Conservation (phyloP, 2,329 filamentous ascomycete species). For the Ceratocystis eucalypticola region DNA sequence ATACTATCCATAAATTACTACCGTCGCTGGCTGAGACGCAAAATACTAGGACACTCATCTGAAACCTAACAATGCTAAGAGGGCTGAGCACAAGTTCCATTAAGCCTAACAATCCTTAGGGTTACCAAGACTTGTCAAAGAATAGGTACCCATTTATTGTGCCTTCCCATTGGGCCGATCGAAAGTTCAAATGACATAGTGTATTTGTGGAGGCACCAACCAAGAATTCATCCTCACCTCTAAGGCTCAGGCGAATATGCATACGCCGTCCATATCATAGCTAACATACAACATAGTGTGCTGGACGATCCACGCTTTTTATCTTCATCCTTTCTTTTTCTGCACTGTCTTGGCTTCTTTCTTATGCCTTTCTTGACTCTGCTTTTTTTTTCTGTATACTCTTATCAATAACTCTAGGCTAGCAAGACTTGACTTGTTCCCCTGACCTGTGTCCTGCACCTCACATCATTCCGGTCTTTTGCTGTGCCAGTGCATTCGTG, state of each 20-base stretch:
- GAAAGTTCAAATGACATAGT: neutral
- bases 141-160: neutral
- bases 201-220: neutral
- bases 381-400: neutral
- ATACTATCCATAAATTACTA: neutral
- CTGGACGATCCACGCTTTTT: neutral
- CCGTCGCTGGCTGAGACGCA: neutral
- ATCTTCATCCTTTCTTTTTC: slow-evolving; percentile 3
- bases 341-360: neutral
- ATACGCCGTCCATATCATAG: slow-evolving; percentile 1
- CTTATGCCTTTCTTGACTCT: neutral
- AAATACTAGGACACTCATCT: neutral
- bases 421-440: neutral
- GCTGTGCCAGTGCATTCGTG: neutral
- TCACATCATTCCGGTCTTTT: neutral
- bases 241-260: slow-evolving; percentile 1
- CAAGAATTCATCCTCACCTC: neutral
- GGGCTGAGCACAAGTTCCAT: neutral
- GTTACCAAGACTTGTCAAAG: neutral
- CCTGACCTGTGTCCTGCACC: neutral
- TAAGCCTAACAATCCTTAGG: neutral
- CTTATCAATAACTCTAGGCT: neutral
- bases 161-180: neutral
- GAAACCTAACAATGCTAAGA: neutral
- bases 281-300: neutral